These are phyloP conservation scores for Aspergillus ostianus DNA, from an alignment of 495 filamentous ascomycete species.

Conservation along the genomic window DNA sequence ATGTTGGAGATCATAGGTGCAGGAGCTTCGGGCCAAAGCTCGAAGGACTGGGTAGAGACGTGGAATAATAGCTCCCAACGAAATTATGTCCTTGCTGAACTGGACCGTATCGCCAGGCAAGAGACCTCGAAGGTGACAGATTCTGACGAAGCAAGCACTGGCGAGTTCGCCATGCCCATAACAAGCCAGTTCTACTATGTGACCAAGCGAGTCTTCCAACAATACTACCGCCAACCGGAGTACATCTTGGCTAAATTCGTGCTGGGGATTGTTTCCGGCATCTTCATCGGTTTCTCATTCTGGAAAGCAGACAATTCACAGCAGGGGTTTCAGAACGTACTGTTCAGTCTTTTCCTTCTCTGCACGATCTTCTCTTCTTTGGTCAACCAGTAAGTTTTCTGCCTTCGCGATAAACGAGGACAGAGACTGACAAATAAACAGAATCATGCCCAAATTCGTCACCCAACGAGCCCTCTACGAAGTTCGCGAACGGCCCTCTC, in stretches of 20 bases:
- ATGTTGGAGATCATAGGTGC: constrained; percentile 75
- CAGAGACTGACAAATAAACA: not conserved
- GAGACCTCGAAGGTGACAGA: constrained; percentile 14
- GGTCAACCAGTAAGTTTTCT: constrained; percentile 42
- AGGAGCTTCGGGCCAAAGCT: constrained; percentile 55
- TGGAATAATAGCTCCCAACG: constrained; percentile 75
- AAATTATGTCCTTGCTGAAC: constrained; percentile 57
- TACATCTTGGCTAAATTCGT: constrained; percentile 52
- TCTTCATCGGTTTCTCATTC: constrained; percentile 91
- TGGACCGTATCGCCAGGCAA: constrained; percentile 55
- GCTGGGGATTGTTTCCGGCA: constrained; percentile 45
- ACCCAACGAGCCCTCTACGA: constrained; percentile 49
- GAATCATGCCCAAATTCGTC: constrained; percentile 51
- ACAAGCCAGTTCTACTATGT: constrained; percentile 46
- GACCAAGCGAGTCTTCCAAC: constrained; percentile 42
- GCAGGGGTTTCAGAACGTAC: constrained; percentile 78
- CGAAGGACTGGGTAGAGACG: constrained; percentile 70
- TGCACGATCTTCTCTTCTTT: constrained; percentile 70
- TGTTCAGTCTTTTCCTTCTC: constrained; percentile 81
- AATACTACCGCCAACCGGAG: constrained; percentile 52
- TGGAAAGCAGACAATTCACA: constrained; percentile 62
- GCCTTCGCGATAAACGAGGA: not conserved
- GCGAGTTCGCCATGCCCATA: constrained; percentile 54
- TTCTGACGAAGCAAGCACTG: constrained; percentile 19
- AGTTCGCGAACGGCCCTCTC: constrained; percentile 48